Evolutionary conservation across 352 stramenopile genomes (phyloP).

Genomic region (Globisporangium uncinulatum): DNA sequence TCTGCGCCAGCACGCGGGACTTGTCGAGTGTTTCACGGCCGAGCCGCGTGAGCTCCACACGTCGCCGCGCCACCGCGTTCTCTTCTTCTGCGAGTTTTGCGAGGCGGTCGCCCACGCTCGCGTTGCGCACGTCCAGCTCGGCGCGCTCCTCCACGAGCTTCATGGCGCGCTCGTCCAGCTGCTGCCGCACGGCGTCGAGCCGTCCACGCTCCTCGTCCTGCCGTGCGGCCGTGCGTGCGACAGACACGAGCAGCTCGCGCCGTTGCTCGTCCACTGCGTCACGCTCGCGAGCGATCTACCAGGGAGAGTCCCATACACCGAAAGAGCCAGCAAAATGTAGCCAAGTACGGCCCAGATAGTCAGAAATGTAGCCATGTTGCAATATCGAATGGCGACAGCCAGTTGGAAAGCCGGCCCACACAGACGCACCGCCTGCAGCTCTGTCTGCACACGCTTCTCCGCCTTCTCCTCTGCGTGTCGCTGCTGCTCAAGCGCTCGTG

Average conservation of each 20-base stretch:
- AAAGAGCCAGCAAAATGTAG: constrained; percentile 1
- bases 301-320: no score
- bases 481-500: constrained; percentile 24
- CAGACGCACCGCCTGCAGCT: constrained; percentile 37
- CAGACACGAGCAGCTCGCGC: constrained; percentile 48
- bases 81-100: constrained; percentile 44
- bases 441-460: constrained; percentile 55
- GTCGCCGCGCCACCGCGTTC: constrained; percentile 33
- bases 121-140: constrained; percentile 36
- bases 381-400: neutral
- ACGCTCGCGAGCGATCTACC: constrained; percentile 57
- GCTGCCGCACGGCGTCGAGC: constrained; percentile 44
- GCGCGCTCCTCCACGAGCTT: constrained; percentile 57
- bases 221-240: constrained; percentile 41
- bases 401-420: neutral
- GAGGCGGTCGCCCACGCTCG: constrained; percentile 48
- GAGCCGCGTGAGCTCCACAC: constrained; percentile 48
- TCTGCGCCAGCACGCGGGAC: constrained; percentile 35
- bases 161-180: constrained; percentile 49
- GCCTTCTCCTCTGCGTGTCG: constrained; percentile 45
- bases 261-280: constrained; percentile 71
- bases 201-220: constrained; percentile 70
- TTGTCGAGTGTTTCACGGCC: constrained; percentile 65
- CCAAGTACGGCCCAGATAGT: neutral
- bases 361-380: constrained; percentile 2